Evolutionary conservation across 2,329 filamentous ascomycete species (phyloP).

Genomic region (Ceratocystis lukuohia): DNA sequence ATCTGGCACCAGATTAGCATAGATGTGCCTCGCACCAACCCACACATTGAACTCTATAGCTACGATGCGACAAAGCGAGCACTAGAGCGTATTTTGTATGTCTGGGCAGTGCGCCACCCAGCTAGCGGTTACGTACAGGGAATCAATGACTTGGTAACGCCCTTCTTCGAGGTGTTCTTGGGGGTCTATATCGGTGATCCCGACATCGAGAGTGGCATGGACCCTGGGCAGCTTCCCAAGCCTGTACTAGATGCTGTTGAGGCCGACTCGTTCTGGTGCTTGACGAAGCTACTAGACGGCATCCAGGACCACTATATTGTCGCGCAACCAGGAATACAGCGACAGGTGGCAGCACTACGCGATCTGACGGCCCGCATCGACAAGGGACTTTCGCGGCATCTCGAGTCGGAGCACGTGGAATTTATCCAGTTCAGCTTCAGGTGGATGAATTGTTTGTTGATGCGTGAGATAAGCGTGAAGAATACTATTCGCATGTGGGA

Average conservation of each 20-base stretch:
- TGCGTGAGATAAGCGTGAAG: conserved; percentile 91
- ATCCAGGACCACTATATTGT: conserved; percentile 99
- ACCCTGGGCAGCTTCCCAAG: conserved; percentile 83
- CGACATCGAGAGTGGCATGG: conserved; percentile 88
- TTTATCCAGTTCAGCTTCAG: conserved; percentile 99
- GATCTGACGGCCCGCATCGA: conserved; percentile 90
- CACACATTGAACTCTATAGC: conserved; percentile 85
- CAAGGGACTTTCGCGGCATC: conserved; percentile 65
- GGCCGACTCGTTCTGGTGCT: conserved; percentile 95
- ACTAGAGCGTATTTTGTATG: conserved; percentile 84
- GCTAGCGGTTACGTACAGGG: conserved; percentile 97
- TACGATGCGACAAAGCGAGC: conserved; percentile 94
- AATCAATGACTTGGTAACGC: conserved; percentile 94
- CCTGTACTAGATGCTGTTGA: conserved; percentile 91
- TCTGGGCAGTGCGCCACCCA: conserved; percentile 95
- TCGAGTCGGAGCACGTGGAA: conserved; percentile 83
- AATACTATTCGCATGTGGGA: conserved; percentile 99
- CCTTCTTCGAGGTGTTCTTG: conserved; percentile 96
- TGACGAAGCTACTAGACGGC: conserved; percentile 94
- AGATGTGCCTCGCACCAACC: conserved; percentile 90
- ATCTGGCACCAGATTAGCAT: conserved; percentile 99
- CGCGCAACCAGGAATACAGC: conserved; percentile 89
- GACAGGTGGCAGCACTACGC: conserved; percentile 76
- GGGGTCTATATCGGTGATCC: conserved; percentile 89
- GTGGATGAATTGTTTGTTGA: conserved; percentile 99